Conservation (phyloP, 495 filamentous ascomycete species). For the Lasiosphaeriaceae sp. region DNA sequence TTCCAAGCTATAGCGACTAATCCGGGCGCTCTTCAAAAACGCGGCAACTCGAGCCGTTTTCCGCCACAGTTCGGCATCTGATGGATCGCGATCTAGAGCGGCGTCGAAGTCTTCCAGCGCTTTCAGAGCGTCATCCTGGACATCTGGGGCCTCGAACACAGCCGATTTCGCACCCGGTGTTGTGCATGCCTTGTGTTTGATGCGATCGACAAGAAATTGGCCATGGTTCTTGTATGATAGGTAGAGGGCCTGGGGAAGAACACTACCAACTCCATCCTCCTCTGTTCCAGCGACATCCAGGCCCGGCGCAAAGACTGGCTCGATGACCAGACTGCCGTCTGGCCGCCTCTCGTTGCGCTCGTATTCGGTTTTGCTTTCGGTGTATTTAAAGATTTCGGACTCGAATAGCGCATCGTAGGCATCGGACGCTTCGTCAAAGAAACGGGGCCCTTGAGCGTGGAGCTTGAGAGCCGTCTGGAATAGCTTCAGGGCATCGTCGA, state of each 20-base stretch:
- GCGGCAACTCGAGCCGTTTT: conserved; percentile 73
- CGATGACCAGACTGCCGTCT: conserved; percentile 36
- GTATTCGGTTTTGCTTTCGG: conserved; percentile 77
- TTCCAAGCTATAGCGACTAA: conserved; percentile 85
- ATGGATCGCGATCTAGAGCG: conserved; percentile 84
- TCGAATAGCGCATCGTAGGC: conserved; percentile 83
- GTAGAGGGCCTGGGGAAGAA: conserved; percentile 83
- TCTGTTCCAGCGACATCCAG: conserved; percentile 42
- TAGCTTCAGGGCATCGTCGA: conserved; percentile 93
- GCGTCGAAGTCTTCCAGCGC: conserved; percentile 63
- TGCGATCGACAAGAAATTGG: conserved; percentile 76
- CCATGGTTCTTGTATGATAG: conserved; percentile 94
- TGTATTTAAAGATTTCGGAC: conserved; percentile 90
- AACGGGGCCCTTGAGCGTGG: conserved; percentile 78
- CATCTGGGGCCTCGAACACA: conserved; percentile 35
- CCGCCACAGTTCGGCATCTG: conserved; percentile 93
- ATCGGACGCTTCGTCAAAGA: conserved; percentile 69
- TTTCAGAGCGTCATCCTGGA: conserved; percentile 36
- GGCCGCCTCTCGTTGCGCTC: conserved; percentile 61
- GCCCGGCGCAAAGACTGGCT: conserved; percentile 33
- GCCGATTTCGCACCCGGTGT: conserved; percentile 23
- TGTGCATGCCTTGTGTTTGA: conserved; percentile 47
- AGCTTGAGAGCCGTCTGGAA: conserved; percentile 90
- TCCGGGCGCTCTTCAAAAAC: conserved; percentile 68
- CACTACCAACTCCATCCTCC: conserved; percentile 70